Evolutionary conservation across 225 moss, liverwort and hornwort genomes (phyloP).

Genomic region (Rhytidiadelphus loreus): DNA sequence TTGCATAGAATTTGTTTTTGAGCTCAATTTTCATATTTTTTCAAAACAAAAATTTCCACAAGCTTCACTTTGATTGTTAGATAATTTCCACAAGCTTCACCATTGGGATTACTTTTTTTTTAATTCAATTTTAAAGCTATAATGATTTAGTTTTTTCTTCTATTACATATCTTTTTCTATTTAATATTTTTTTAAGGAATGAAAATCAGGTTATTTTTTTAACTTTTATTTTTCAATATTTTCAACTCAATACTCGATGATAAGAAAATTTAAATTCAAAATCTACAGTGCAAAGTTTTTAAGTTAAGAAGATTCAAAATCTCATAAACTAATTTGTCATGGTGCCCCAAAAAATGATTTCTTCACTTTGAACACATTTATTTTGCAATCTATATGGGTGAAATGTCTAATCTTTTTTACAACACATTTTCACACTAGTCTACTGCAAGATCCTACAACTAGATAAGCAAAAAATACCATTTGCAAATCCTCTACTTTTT

Average conservation of each 20-base stretch:
- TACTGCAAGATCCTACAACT: accelerated
- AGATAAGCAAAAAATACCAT: too few relatives aligned
- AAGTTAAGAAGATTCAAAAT: background rate
- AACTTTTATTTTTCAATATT: background rate
- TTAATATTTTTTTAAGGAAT: background rate
- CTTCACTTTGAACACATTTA: background rate
- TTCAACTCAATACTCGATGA: background rate
- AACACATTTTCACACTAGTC: background rate
- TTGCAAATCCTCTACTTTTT: accelerated
- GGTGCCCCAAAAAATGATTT: too few relatives aligned
- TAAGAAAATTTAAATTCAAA: too few relatives aligned
- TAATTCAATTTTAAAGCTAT: background rate
- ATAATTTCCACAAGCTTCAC: too few relatives aligned
- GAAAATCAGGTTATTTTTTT: background rate
- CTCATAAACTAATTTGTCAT: background rate
- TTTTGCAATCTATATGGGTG: accelerated
- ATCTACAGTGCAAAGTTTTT: background rate
- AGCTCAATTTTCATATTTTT: background rate
- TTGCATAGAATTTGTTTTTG: accelerated
- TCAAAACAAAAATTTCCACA: background rate
- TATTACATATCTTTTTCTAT: background rate
- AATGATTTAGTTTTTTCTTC: background rate
- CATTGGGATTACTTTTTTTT: accelerated
- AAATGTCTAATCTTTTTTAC: background rate
- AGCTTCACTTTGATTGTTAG: background rate